Conservation (phyloP, 2,329 filamentous ascomycete genomes). For the Epicoccum nigrum region DNA sequence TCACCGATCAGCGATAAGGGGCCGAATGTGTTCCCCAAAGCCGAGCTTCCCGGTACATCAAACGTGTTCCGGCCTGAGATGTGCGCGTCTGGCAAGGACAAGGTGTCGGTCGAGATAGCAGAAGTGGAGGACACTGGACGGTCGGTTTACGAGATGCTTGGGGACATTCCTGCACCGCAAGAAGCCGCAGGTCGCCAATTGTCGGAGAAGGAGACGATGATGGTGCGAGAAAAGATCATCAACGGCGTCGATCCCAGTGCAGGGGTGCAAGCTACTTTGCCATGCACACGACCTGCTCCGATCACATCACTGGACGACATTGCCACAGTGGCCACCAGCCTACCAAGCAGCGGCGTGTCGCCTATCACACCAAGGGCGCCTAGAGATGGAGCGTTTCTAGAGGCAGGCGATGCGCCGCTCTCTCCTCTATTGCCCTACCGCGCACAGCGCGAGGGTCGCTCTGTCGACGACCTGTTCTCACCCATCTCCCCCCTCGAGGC, state of each 20-base stretch:
- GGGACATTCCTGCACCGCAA: slow-evolving; percentile 61
- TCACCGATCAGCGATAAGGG: slow-evolving; percentile 30
- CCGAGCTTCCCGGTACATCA: slow-evolving; percentile 50
- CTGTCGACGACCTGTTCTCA: slow-evolving; percentile 38
- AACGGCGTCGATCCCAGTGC: slow-evolving; percentile 52
- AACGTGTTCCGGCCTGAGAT: slow-evolving; percentile 23
- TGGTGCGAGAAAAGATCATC: slow-evolving; percentile 52
- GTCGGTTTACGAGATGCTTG: slow-evolving; percentile 58
- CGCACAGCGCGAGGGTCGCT: slow-evolving; percentile 24
- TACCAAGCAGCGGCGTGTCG: slow-evolving; percentile 29
- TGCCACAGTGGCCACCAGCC: slow-evolving; percentile 34
- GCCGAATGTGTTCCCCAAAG: slow-evolving; percentile 52
- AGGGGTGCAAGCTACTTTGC: slow-evolving; percentile 15
- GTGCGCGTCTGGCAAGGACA: slow-evolving; percentile 23
- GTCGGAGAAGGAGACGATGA: slow-evolving; percentile 57
- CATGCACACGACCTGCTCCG: not conserved
- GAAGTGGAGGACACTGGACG: slow-evolving; percentile 48
- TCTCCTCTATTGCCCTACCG: slow-evolving; percentile 35
- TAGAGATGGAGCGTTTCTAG: slow-evolving; percentile 40
- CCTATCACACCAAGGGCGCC: slow-evolving; percentile 42
- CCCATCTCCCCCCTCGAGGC: slow-evolving; percentile 45
- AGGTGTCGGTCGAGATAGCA: slow-evolving; percentile 21
- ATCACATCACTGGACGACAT: slow-evolving; percentile 26
- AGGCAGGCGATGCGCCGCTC: slow-evolving; percentile 40
- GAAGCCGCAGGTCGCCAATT: slow-evolving; percentile 56